These are phyloP conservation scores for Yamadazyma phyllophila DNA, from an alignment of 805 yeast genomes.

Conservation along the genomic window DNA sequence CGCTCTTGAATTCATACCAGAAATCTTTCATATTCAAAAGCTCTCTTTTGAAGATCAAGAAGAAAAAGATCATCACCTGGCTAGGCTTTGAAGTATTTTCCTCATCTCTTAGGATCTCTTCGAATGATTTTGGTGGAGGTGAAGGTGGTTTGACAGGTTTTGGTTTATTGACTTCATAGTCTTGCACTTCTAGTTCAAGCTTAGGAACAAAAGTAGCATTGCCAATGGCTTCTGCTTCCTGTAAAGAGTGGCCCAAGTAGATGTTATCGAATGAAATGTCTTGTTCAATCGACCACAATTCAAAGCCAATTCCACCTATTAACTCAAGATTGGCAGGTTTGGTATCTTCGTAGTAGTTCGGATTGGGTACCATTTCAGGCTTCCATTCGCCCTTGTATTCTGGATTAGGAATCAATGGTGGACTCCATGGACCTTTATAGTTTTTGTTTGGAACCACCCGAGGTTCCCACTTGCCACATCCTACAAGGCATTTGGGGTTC, in stretches of 20 bases:
- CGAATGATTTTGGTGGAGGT: conserved; percentile 43
- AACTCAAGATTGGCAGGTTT: conserved; percentile 61
- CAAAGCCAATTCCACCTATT: conserved; percentile 83
- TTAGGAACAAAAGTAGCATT: conserved; percentile 68
- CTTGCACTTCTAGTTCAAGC: conserved; percentile 47
- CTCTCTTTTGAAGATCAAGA: conserved; percentile 20
- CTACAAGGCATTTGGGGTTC: conserved; percentile 74
- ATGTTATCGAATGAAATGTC: conserved; percentile 78
- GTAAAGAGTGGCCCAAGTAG: conserved; percentile 79
- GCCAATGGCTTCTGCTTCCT: conserved; percentile 82
- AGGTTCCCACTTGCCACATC: conserved; percentile 82
- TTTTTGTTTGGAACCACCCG: conserved; percentile 66
- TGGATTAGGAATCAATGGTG: conserved; percentile 70
- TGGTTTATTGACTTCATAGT: conserved; percentile 40
- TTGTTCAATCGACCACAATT: conserved; percentile 82
- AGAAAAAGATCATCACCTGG: conserved; percentile 17
- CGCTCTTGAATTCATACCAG: conserved; percentile 37
- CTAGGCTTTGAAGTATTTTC: conserved; percentile 14
- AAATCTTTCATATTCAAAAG: conserved; percentile 27
- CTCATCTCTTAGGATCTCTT: conserved; percentile 27
- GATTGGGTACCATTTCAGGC: conserved; percentile 66
- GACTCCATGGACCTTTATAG: conserved; percentile 77
- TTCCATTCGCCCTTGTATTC: conserved; percentile 76
- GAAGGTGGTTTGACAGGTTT: conserved; percentile 41
- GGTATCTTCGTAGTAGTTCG: conserved; percentile 59